These are phyloP conservation scores for Vigna reflexopilosa DNA, from an alignment of 306 rosid genomes.

Conservation along the genomic window DNA sequence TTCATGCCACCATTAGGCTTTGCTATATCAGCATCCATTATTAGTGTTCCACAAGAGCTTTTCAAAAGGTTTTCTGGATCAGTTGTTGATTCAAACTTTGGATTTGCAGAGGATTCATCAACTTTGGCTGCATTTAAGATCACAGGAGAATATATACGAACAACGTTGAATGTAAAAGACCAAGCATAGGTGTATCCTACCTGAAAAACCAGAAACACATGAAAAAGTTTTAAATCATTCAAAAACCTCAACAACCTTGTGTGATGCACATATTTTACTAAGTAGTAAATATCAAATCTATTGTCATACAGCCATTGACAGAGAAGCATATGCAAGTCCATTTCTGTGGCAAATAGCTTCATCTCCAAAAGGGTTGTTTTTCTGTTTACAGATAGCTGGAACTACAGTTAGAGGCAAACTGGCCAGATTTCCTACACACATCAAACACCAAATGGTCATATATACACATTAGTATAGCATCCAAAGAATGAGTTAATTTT, in stretches of 20 bases:
- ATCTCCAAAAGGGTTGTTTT: constrained; percentile 44
- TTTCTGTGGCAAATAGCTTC: constrained; percentile 40
- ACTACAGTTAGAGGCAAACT: constrained; percentile 40
- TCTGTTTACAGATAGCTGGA: constrained; percentile 47
- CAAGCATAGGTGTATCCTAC: constrained; percentile 49
- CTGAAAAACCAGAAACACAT: constrained; percentile 35
- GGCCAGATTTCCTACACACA: constrained; percentile 49
- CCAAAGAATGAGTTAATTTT: background rate
- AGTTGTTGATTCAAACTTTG: constrained; percentile 18
- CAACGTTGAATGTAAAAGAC: constrained; percentile 49
- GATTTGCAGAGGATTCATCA: constrained; percentile 13
- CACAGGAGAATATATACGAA: constrained; percentile 44
- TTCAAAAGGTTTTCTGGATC: constrained; percentile 31
- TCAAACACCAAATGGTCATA: background rate
- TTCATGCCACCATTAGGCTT: constrained; percentile 16
- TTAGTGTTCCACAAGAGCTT: constrained; percentile 18
- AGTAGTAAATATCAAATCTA: background rate
- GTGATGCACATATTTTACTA: background rate
- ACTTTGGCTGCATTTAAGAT: background rate
- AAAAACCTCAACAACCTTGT: background rate
- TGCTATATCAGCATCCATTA: constrained; percentile 2
- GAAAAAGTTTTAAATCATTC: background rate
- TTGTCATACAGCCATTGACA: constrained; percentile 51
- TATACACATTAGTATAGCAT: background rate
- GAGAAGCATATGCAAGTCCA: constrained; percentile 49